These are phyloP conservation scores for Buddleja alternifolia DNA, from an alignment of 257 asterid species.

Conservation along the genomic window DNA sequence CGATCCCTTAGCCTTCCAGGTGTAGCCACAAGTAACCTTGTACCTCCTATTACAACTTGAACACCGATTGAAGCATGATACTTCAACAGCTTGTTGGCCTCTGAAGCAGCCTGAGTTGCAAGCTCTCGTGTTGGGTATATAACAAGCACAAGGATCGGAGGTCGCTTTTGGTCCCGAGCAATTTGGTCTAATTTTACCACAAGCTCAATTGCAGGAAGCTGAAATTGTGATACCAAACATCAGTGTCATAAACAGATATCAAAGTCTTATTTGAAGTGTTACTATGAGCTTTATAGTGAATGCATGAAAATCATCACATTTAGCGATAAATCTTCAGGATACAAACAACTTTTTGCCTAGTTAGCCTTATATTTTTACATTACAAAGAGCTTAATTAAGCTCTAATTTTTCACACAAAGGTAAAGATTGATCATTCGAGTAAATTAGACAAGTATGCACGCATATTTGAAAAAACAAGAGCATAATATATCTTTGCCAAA, in stretches of 20 bases:
- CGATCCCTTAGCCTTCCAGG: conserved; percentile 99
- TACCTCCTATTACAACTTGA: conserved; percentile 98
- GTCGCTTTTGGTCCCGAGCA: conserved; percentile 62
- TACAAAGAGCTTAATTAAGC: background rate
- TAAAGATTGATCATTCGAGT: background rate
- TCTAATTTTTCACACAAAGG: conserved; percentile 1
- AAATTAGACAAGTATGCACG: background rate
- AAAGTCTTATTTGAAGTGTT: conserved; percentile 17
- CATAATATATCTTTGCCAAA: background rate
- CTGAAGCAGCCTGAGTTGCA: conserved; percentile 93
- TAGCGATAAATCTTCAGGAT: background rate
- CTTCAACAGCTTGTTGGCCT: conserved; percentile 85
- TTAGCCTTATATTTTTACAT: background rate
- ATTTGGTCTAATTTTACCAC: conserved; percentile 61
- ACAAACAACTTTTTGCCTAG: background rate
- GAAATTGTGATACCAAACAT: conserved; percentile 41
- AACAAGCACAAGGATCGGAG: conserved; percentile 81
- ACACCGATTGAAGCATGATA: conserved; percentile 92
- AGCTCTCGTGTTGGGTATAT: conserved; percentile 97
- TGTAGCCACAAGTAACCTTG: conserved; percentile 97
- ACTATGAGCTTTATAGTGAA: background rate
- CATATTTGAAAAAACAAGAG: background rate
- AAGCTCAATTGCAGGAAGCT: conserved; percentile 95
- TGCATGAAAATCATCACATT: background rate
- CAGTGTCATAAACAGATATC: conserved; percentile 21